Evolutionary conservation across 148 eudicot species (phyloP).

Genomic region (Cornus florida): DNA sequence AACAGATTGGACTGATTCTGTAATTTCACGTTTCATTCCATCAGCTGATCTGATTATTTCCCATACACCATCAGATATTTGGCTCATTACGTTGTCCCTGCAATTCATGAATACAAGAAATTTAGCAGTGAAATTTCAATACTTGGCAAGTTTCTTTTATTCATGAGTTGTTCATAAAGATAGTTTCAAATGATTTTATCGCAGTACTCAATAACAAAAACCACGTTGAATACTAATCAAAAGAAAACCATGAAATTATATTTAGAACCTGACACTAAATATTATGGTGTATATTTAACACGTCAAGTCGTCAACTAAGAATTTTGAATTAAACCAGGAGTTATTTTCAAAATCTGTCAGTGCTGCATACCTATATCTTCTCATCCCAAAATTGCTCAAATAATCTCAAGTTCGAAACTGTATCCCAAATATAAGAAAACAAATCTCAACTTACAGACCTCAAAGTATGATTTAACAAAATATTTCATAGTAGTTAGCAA

Average conservation of each 20-base stretch:
- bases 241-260: not conserved
- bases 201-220: not conserved
- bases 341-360: not conserved
- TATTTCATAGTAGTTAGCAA: not conserved
- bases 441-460: not conserved
- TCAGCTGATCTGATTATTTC: conserved; percentile 66
- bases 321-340: not conserved
- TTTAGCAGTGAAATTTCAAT: not conserved
- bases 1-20: conserved; percentile 67
- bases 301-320: not conserved
- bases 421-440: not conserved
- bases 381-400: conserved; percentile 1
- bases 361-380: conserved; percentile 8
- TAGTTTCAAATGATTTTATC: not conserved
- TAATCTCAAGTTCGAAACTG: not conserved
- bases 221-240: not conserved
- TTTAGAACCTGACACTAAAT: not conserved
- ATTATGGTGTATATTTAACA: not conserved
- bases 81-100: conserved; percentile 66
- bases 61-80: conserved; percentile 79
- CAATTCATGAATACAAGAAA: conserved; percentile 13
- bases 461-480: not conserved
- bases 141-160: no score
- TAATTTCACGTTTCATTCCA: conserved; percentile 68
- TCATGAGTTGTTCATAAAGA: no score